phyloP scores from a whole-genome alignment of 345 rosid genomes.

The Pistacia atlantica region DNA sequence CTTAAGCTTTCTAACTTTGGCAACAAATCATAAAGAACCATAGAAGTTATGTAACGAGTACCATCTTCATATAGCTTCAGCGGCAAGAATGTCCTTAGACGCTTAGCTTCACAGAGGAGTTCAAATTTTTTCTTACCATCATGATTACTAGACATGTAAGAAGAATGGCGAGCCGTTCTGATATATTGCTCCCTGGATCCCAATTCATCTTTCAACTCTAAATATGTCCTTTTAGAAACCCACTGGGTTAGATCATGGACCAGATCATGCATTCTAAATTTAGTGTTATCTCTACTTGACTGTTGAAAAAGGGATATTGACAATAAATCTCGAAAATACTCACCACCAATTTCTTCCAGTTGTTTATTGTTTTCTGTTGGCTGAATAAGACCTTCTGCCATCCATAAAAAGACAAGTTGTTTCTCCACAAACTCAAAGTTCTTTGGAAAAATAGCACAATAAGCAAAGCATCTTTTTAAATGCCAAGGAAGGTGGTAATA shows the following conservation, averaged over 20 bases:
- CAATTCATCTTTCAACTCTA: not conserved
- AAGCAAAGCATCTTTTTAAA: constrained; percentile 26
- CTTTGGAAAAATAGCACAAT: constrained; percentile 25
- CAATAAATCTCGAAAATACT: constrained; percentile 18
- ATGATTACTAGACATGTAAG: not conserved
- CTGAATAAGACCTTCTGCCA: constrained; percentile 25
- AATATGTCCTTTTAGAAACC: not conserved
- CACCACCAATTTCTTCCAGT: constrained; percentile 15
- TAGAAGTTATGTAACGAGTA: not conserved
- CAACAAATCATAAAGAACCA: not conserved
- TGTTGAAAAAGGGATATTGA: constrained; percentile 20
- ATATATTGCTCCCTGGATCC: not conserved
- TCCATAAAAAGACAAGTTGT: constrained; percentile 26
- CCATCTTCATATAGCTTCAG: not conserved
- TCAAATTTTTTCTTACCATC: not conserved
- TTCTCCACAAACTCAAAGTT: constrained; percentile 25
- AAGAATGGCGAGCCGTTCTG: not conserved
- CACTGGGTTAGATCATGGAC: constrained; percentile 21
- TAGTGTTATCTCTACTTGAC: not conserved
- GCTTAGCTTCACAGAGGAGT: too few species aligned
- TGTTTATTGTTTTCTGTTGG: not conserved
- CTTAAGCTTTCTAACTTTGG: not conserved
- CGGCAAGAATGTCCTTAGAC: not conserved
- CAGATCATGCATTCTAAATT: constrained; percentile 23
- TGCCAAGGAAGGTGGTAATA: constrained; percentile 8